Conservation (phyloP, 208 protist genomes). For the Angomonas deanei region DNA sequence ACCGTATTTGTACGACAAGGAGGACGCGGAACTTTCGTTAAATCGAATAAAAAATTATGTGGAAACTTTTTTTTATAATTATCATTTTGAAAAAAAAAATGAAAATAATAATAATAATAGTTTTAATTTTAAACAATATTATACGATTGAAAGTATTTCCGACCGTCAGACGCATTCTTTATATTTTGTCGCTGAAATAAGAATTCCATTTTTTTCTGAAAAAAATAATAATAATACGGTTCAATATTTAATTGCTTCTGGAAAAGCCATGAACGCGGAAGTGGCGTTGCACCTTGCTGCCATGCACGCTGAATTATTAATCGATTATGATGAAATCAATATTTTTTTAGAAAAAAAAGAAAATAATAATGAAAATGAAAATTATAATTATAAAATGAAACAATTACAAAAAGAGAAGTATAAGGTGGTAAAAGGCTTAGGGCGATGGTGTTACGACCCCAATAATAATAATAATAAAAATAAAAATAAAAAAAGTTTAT, state of each 20-base stretch:
- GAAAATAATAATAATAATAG: too few relatives aligned
- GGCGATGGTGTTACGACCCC: conserved; percentile 67
- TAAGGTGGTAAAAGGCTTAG: conserved; percentile 31
- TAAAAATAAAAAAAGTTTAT: not conserved
- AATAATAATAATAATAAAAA: conserved; percentile 4
- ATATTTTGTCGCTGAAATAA: not conserved
- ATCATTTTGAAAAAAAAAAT: not conserved
- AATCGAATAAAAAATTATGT: not conserved
- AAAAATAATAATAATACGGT: not conserved
- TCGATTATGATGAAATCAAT: conserved; percentile 52
- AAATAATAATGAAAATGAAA: not conserved
- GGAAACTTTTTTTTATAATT: not conserved
- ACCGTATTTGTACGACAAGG: not conserved
- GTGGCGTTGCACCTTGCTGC: conserved; percentile 58
- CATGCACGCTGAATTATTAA: conserved; percentile 80
- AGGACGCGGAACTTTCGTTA: not conserved
- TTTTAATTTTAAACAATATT: too few relatives aligned
- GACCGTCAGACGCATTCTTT: too few relatives aligned
- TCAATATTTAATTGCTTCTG: not conserved
- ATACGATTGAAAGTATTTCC: too few relatives aligned
- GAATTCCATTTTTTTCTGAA: not conserved
- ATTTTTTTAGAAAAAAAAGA: conserved; percentile 36
- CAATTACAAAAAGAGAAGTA: not conserved
- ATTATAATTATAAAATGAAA: not conserved
- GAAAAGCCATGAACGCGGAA: conserved; percentile 56